These are phyloP conservation scores for Ogataea nitratoaversa DNA, from an alignment of 805 yeast genomes.

Conservation along the genomic window DNA sequence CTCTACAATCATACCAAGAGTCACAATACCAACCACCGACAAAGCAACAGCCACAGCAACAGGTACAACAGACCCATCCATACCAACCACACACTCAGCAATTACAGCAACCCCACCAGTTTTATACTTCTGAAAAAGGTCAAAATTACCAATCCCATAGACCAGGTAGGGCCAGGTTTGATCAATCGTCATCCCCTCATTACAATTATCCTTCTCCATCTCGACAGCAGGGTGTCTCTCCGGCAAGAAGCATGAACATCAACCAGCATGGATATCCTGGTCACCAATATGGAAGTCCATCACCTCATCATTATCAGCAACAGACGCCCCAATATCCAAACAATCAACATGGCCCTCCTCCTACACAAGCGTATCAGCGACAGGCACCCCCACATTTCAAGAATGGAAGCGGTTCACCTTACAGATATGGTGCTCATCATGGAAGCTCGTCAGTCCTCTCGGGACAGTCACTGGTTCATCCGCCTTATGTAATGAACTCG, in stretches of 20 bases:
- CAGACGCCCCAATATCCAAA: not conserved
- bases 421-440: constrained; percentile 6
- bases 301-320: constrained; percentile 10
- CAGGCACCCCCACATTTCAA: not conserved
- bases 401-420: not conserved
- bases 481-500: not conserved
- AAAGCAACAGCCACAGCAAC: too few relatives aligned
- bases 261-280: not conserved
- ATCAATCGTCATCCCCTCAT: not conserved
- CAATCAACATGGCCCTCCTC: not conserved
- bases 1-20: too few relatives aligned
- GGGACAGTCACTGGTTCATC: not conserved
- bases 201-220: not conserved
- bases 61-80: too few relatives aligned
- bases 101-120: too few relatives aligned
- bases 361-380: too few relatives aligned
- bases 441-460: constrained; percentile 4
- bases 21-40: too few relatives aligned
- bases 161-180: not conserved
- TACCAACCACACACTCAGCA: too few relatives aligned
- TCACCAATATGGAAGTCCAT: constrained; percentile 11
- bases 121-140: too few relatives aligned
- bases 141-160: too few relatives aligned
- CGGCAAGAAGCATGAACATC: constrained; percentile 2
- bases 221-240: constrained; percentile 1